Evolutionary conservation across 2,329 filamentous ascomycete species (phyloP), one percentile per base, ranked within the genome.

Genomic region (Conoideocrella luteorostrata): DNA sequence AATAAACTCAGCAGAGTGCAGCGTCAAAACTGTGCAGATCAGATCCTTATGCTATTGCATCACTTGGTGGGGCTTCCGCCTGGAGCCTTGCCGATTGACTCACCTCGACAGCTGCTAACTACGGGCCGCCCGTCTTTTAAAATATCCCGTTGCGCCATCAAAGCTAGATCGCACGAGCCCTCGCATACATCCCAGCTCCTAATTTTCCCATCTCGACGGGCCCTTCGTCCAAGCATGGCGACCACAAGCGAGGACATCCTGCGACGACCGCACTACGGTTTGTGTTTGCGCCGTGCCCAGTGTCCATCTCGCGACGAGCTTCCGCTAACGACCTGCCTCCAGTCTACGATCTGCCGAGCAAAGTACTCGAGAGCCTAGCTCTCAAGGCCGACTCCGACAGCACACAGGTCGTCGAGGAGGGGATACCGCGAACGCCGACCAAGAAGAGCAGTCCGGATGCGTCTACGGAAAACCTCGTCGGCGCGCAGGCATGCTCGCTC

Each of bases 271-370:
- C 68, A 78, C 41, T 79, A 79, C 51, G 57, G 72, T 74, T 61
- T 35, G 43, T 48, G n/a, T 47, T 9, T 17, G n/a, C 21, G n/a
- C 5, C 21, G 22, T 22, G 41, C 21, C 26, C 29, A 20, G 7
- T 4, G 20, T 21, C 26, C 20, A 3, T 9, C n/a, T 11, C 24
- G 11, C 18, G 21, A 40, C n/a, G n/a, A n/a, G n/a, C n/a, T n/a
- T n/a, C n/a, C n/a, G 44, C 47, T 50, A 39, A 50, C 24, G 13
- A 18, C n/a, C 18, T n/a, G 15, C 21, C 21, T 36, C 6, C 60
- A 89, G 86, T 91, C 45, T 96, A 90, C 64, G 84, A 94, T 61
- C 77, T 96, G 20, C 88, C 88, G 1, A 70, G 75, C 47, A 79
- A 89, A 59, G 75, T 95, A 37, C 71, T 94, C 28, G 69, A 73